These are phyloP conservation scores for Emericellopsis cladophorae DNA, from an alignment of 2,329 filamentous ascomycete genomes.

Conservation along the genomic window DNA sequence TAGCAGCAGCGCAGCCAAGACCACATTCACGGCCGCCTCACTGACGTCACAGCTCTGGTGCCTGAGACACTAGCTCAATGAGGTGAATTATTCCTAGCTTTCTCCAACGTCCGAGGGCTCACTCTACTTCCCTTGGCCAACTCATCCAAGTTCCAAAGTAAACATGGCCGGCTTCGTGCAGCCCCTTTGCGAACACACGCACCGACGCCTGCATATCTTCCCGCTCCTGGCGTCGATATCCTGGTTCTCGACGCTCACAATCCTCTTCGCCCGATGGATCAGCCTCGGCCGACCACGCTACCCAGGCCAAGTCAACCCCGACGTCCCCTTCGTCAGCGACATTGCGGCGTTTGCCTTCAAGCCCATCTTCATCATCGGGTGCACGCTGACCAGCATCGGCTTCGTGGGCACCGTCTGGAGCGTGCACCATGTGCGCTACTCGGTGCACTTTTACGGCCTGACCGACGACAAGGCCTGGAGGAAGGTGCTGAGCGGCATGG, in stretches of 20 bases:
- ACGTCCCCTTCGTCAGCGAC: constrained; percentile 4
- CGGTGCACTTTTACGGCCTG: constrained; percentile 2
- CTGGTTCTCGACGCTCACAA: constrained; percentile 3
- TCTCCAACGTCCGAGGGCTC: too few relatives aligned
- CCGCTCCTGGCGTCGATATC: constrained; percentile 2
- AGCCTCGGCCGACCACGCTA: constrained; percentile 2
- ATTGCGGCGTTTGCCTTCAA: constrained; percentile 4
- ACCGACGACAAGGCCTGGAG: constrained; percentile 2
- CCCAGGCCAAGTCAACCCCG: constrained; percentile 3
- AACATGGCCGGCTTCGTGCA: too few relatives aligned
- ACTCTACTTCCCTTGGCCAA: too few relatives aligned
- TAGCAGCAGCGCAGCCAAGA: too few relatives aligned
- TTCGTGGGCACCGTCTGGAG: constrained; percentile 4
- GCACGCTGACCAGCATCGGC: constrained; percentile 1
- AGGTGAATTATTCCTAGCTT: too few relatives aligned
- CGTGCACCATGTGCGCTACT: constrained; percentile 4
- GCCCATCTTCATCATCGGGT: constrained; percentile 3
- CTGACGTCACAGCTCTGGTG: too few relatives aligned
- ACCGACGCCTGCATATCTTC: constrained; percentile 2
- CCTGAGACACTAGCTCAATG: too few relatives aligned
- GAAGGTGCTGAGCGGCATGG: constrained; percentile 3
- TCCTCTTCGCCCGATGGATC: constrained; percentile 2
- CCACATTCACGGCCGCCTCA: too few relatives aligned
- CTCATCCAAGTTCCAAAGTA: too few relatives aligned
- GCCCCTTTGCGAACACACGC: not conserved